phyloP scores from a whole-genome alignment of 768 basidiomycete genomes.

The Amanita pseudoporphyria region DNA sequence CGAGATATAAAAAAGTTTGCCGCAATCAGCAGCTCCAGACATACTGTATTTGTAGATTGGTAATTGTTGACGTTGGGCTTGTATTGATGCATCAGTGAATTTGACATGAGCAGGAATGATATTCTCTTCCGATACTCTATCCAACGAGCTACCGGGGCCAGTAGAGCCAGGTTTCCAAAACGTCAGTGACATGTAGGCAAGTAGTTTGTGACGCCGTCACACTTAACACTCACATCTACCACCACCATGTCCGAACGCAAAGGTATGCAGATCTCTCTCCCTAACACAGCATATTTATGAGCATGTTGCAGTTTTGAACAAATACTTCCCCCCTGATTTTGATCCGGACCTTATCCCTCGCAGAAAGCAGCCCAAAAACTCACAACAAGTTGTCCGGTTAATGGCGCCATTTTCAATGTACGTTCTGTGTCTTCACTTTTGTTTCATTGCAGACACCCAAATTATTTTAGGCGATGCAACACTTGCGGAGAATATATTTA shows the following conservation, averaged over 20 bases:
- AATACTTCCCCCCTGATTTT: conserved; percentile 97
- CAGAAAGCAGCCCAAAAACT: conserved; percentile 83
- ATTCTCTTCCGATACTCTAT: conserved; percentile 71
- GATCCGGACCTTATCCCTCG: conserved; percentile 95
- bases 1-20: neutral
- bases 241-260: conserved; percentile 75
- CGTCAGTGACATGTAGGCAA: conserved; percentile 41
- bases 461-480: conserved; percentile 64
- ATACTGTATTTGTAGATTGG: conserved; percentile 88
- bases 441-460: neutral
- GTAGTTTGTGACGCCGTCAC: neutral
- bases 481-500: conserved; percentile 98
- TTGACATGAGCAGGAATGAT: conserved; percentile 52
- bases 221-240: conserved; percentile 2
- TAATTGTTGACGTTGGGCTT: conserved; percentile 68
- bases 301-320: conserved; percentile 64
- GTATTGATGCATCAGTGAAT: conserved; percentile 48
- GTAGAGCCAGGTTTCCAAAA: conserved; percentile 90
- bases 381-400: conserved; percentile 94
- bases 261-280: conserved; percentile 31
- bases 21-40: conserved; percentile 15
- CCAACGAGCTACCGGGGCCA: conserved; percentile 80
- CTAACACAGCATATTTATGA: neutral
- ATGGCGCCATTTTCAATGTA: conserved; percentile 99
- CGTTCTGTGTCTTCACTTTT: conserved; percentile 15